Evolutionary conservation across 1,139 yeast genomes (phyloP).

Genomic region (Saccharomyces uvarum): DNA sequence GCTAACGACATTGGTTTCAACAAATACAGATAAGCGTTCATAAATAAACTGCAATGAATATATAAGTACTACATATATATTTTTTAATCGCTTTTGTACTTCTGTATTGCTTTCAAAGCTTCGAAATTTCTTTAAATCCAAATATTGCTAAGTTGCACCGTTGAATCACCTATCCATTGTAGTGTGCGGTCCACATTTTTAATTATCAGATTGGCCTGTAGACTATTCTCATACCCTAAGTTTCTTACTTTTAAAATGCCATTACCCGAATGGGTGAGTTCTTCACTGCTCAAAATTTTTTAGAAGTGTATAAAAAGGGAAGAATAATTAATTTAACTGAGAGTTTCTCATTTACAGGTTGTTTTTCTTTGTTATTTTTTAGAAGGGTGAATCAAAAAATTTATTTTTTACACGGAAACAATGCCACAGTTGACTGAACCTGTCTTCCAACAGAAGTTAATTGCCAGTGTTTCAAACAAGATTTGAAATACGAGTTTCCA

Average conservation of each 20-base stretch:
- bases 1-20: slow-evolving; percentile 98
- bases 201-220: neutral
- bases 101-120: neutral
- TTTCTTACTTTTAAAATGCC: neutral
- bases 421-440: slow-evolving; percentile 34
- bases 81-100: slow-evolving; percentile 1
- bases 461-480: slow-evolving; percentile 32
- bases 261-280: neutral
- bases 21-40: slow-evolving; percentile 78
- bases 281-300: neutral
- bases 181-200: neutral
- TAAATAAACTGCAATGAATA: neutral
- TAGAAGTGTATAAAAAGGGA: neutral
- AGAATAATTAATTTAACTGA: neutral
- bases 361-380: slow-evolving; percentile 6
- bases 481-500: slow-evolving; percentile 33
- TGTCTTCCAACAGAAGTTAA: slow-evolving; percentile 33
- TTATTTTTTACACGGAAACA: slow-evolving; percentile 26
- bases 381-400: slow-evolving; percentile 30
- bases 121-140: neutral
- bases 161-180: neutral
- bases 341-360: neutral
- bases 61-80: neutral
- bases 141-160: neutral
- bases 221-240: neutral